Conservation (phyloP, 192 early-diverging fungal species). For the Thamnidium elegans region DNA sequence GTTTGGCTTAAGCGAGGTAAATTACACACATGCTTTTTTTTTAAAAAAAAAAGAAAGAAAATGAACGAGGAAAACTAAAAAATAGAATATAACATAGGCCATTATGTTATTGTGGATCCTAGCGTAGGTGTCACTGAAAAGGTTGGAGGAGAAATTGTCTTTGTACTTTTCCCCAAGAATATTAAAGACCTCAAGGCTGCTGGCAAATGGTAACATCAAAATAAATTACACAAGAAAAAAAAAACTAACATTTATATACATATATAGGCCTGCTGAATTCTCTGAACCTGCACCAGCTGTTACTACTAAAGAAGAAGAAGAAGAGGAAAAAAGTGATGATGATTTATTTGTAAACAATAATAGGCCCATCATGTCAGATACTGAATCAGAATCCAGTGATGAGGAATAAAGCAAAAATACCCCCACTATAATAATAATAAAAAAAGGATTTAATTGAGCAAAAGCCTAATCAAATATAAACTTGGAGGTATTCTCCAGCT, state of each 20-base stretch:
- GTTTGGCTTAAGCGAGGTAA: slow-evolving; percentile 83
- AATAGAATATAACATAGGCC: slow-evolving; percentile 37
- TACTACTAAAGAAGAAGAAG: slow-evolving; percentile 27
- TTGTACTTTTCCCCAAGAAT: slow-evolving; percentile 71
- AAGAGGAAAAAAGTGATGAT: slow-evolving; percentile 41
- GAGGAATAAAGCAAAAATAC: slow-evolving; percentile 19
- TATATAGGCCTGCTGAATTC: slow-evolving; percentile 28
- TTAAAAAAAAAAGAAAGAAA: slow-evolving; percentile 6
- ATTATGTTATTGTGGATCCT: slow-evolving; percentile 65
- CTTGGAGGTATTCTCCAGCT: too few species aligned
- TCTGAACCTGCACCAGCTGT: slow-evolving; percentile 15
- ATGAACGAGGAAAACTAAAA: too few species aligned
- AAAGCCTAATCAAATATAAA: too few species aligned
- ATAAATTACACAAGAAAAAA: neutral
- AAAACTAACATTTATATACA: neutral
- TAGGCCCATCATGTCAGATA: slow-evolving; percentile 48
- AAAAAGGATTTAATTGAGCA: neutral
- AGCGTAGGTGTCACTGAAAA: slow-evolving; percentile 56
- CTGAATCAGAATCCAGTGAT: slow-evolving; percentile 37
- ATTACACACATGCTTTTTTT: neutral
- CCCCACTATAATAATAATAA: neutral
- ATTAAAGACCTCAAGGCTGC: slow-evolving; percentile 64
- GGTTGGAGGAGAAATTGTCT: slow-evolving; percentile 72
- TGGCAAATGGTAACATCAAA: slow-evolving; percentile 51
- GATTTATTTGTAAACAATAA: slow-evolving; percentile 64